Conservation (phyloP, 2,329 filamentous ascomycete genomes). For the Ophiostoma piceae region DNA sequence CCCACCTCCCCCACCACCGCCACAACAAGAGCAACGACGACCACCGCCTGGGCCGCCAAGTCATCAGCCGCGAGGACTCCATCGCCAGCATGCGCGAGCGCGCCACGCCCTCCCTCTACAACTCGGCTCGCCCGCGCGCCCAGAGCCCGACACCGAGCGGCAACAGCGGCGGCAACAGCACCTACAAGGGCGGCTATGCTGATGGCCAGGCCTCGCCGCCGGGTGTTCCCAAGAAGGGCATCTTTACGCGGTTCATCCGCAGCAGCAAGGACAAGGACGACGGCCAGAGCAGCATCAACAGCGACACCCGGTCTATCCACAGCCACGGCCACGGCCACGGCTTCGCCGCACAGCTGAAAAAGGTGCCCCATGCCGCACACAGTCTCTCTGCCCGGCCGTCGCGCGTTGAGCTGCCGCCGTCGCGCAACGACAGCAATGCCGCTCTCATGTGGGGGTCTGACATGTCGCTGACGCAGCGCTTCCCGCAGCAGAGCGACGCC, state of each 20-base stretch:
- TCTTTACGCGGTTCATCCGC: conserved; percentile 49
- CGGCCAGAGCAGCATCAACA: conserved; percentile 31
- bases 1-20: conserved; percentile 54
- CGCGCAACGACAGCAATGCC: conserved; percentile 33
- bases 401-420: conserved; percentile 41
- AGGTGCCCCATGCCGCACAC: conserved; percentile 49
- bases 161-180: conserved; percentile 49
- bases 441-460: conserved; percentile 27
- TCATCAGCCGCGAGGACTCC: conserved; percentile 70
- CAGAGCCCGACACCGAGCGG: conserved; percentile 78
- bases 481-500: conserved; percentile 32
- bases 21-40: conserved; percentile 69
- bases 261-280: conserved; percentile 54
- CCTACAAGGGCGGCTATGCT: conserved; percentile 34
- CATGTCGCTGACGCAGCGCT: conserved; percentile 27
- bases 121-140: conserved; percentile 51
- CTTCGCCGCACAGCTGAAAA: conserved; percentile 39
- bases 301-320: neutral
- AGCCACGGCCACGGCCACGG: conserved; percentile 13
- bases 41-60: conserved; percentile 61
- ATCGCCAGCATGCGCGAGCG: conserved; percentile 53
- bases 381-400: conserved; percentile 50
- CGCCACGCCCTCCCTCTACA: conserved; percentile 37
- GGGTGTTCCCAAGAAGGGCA: conserved; percentile 45
- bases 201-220: conserved; percentile 57